Conservation (phyloP, 768 basidiomycete genomes). For the Phanerochaete sordida region DNA sequence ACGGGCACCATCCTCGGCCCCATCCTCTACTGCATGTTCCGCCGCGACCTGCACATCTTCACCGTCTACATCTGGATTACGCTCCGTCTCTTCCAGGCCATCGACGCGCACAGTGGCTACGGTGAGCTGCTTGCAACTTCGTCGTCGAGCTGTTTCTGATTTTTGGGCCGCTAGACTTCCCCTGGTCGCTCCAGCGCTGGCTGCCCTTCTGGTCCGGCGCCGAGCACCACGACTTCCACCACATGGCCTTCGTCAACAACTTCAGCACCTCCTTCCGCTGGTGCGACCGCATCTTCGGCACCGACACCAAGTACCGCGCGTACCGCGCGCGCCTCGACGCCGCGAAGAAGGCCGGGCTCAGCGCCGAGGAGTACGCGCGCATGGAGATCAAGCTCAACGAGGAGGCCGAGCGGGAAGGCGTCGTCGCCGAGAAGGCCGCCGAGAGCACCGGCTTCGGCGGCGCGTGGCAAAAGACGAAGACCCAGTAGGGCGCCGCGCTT, state of each 20-base stretch:
- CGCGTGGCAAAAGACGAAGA: constrained; percentile 18
- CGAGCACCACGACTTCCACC: constrained; percentile 98
- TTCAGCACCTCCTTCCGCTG: constrained; percentile 93
- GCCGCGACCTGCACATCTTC: constrained; percentile 79
- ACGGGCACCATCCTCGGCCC: constrained; percentile 89
- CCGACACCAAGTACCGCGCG: constrained; percentile 84
- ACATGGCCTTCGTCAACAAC: constrained; percentile 95
- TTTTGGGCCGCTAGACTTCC: constrained; percentile 74
- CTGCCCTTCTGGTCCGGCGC: constrained; percentile 97
- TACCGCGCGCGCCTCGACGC: constrained; percentile 68
- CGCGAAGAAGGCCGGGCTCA: constrained; percentile 47
- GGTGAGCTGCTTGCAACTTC: constrained; percentile 43
- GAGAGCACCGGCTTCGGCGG: constrained; percentile 17
- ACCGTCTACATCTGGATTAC: constrained; percentile 95
- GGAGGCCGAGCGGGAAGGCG: constrained; percentile 73
- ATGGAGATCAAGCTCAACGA: constrained; percentile 62
- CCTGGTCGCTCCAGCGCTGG: constrained; percentile 92
- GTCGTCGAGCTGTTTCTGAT: not conserved
- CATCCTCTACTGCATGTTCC: constrained; percentile 78
- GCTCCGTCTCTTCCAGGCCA: constrained; percentile 92
- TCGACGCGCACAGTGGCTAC: constrained; percentile 97
- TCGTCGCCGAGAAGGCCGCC: constrained; percentile 57
- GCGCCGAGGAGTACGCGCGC: constrained; percentile 46
- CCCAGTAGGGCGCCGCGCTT: not conserved
- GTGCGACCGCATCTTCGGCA: constrained; percentile 88